phyloP scores from a whole-genome alignment of 2,329 filamentous ascomycete species.

The Scedosporium apiospermum region DNA sequence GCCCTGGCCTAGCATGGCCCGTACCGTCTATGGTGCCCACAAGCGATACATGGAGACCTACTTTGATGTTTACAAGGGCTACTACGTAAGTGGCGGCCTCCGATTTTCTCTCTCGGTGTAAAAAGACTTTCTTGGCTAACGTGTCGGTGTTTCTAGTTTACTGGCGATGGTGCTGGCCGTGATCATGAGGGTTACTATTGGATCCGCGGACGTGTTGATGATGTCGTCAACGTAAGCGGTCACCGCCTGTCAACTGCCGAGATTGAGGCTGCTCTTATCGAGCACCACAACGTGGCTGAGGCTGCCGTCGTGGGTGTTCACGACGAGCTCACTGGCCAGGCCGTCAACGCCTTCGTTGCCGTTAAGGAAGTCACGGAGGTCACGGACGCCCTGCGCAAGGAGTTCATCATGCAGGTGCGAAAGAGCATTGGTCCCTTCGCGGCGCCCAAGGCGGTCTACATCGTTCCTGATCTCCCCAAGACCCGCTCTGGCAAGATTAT shows the following conservation, averaged over 20 bases:
- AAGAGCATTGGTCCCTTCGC: conserved; percentile 98
- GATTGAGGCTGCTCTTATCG: conserved; percentile 92
- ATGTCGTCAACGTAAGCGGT: conserved; percentile 96
- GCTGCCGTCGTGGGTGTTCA: conserved; percentile 88
- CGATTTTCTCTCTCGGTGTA: conserved; percentile 5
- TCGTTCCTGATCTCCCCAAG: conserved; percentile 92
- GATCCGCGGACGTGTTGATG: conserved; percentile 97
- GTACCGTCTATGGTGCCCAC: conserved; percentile 95
- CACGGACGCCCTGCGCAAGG: conserved; percentile 77
- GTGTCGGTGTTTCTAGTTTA: conserved; percentile 49
- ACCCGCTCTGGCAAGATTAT: conserved; percentile 98
- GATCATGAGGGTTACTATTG: conserved; percentile 99
- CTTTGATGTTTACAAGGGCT: conserved; percentile 93
- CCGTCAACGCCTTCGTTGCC: conserved; percentile 92
- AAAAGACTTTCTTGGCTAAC: not conserved
- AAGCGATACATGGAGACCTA: conserved; percentile 99
- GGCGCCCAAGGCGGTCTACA: conserved; percentile 84
- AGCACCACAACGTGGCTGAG: conserved; percentile 84
- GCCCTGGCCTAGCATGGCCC: conserved; percentile 96
- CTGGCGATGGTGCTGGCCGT: conserved; percentile 85
- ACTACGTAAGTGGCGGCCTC: conserved; percentile 63
- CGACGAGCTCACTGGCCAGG: conserved; percentile 93
- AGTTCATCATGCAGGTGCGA: conserved; percentile 86
- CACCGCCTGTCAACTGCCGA: conserved; percentile 95
- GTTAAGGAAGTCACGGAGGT: conserved; percentile 81